Evolutionary conservation across 257 asterid species (phyloP).

Genomic region (Pogostemon cablin): DNA sequence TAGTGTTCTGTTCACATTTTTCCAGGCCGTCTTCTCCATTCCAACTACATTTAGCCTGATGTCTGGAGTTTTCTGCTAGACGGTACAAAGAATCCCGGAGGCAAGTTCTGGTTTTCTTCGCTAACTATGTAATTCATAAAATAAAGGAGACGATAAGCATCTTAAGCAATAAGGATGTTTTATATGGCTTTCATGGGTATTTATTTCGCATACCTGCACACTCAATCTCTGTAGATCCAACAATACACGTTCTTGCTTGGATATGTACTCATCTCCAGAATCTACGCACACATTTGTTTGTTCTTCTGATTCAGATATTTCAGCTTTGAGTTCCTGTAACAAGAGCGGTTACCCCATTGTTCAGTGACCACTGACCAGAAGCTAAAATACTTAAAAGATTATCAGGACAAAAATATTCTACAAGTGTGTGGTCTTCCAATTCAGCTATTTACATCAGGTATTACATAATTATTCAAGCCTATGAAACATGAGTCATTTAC

Average conservation of each 20-base stretch:
- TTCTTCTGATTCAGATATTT: conserved; percentile 22
- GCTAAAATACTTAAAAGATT: conserved; percentile 1
- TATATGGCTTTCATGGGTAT: conserved; percentile 3
- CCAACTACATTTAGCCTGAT: conserved; percentile 28
- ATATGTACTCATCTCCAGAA: conserved; percentile 27
- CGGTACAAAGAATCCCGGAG: conserved; percentile 61
- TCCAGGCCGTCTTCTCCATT: conserved; percentile 23
- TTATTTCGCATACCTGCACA: conserved; percentile 41
- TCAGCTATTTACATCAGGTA: neutral
- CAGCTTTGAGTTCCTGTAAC: conserved; percentile 36
- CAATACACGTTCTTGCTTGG: conserved; percentile 41
- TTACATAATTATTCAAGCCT: too few relatives aligned
- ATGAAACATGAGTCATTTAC: too few relatives aligned
- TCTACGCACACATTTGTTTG: conserved; percentile 27
- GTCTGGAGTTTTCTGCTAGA: conserved; percentile 54
- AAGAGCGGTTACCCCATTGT: conserved; percentile 18
- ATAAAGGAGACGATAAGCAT: conserved; percentile 19
- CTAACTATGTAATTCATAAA: conserved; percentile 37
- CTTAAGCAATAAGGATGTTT: neutral
- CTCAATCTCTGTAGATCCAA: conserved; percentile 45
- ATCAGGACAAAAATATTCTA: neutral
- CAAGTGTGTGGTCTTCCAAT: neutral
- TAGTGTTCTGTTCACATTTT: conserved; percentile 18
- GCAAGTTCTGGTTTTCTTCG: conserved; percentile 49
- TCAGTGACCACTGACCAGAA: neutral